phyloP scores from a whole-genome alignment of 805 yeast genomes.

The Candida khao-thaluensis region DNA sequence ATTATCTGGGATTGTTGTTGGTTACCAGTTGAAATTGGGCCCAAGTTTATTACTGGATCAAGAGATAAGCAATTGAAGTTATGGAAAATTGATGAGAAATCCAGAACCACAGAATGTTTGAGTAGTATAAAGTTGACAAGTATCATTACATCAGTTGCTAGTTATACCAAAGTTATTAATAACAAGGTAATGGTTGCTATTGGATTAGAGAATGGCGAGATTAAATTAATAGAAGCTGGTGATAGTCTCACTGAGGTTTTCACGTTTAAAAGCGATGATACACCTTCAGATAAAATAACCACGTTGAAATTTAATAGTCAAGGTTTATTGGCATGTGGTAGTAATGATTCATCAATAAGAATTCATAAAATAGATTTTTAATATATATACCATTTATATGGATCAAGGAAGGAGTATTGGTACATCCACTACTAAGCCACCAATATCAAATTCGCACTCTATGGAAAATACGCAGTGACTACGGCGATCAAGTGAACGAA shows the following conservation, averaged over 20 bases:
- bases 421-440: not conserved
- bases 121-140: slow-evolving; percentile 44
- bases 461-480: slow-evolving; percentile 3
- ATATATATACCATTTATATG: not conserved
- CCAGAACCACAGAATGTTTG: slow-evolving; percentile 29
- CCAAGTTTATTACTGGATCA: slow-evolving; percentile 74
- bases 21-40: slow-evolving; percentile 48
- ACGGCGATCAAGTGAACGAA: slow-evolving; percentile 7
- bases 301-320: slow-evolving; percentile 56
- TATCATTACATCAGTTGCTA: slow-evolving; percentile 70
- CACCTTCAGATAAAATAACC: slow-evolving; percentile 64
- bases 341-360: slow-evolving; percentile 64
- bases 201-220: slow-evolving; percentile 71
- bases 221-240: slow-evolving; percentile 44
- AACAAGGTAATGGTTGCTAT: slow-evolving; percentile 44
- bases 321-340: slow-evolving; percentile 54
- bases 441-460: not conserved
- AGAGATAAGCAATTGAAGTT: slow-evolving; percentile 78
- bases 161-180: slow-evolving; percentile 28
- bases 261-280: slow-evolving; percentile 34
- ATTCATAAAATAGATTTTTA: slow-evolving; percentile 24
- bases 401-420: no score
- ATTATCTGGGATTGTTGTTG: slow-evolving; percentile 96
- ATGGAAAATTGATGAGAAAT: slow-evolving; percentile 53
- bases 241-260: slow-evolving; percentile 25